Evolutionary conservation across 1,284 basidiomycete species (phyloP).

Genomic region (Cystobasidiaceae sp.): DNA sequence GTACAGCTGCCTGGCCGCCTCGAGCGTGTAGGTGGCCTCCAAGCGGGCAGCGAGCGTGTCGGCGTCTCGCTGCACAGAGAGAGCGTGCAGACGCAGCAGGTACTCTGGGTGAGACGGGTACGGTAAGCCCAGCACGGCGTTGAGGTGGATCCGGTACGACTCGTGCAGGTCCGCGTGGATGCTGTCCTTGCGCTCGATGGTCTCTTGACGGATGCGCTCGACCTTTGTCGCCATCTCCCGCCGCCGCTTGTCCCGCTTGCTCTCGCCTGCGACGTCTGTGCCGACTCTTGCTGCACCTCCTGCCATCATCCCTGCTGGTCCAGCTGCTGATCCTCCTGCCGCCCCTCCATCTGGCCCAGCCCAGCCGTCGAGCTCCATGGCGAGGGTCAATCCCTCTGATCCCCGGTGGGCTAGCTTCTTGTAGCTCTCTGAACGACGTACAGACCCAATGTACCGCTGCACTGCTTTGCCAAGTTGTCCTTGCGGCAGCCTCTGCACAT

Average conservation of each 20-base stretch:
- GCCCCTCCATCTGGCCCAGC: not conserved
- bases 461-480: no score
- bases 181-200: conserved; percentile 48
- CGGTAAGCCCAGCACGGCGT: conserved; percentile 38
- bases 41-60: conserved; percentile 49
- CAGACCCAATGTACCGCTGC: no score
- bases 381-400: not conserved
- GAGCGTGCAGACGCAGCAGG: conserved; percentile 50
- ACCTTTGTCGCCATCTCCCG: conserved; percentile 53
- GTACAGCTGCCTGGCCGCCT: conserved; percentile 46
- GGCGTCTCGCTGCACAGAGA: conserved; percentile 51
- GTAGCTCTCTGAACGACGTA: no score
- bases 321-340: not conserved
- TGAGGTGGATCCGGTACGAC: conserved; percentile 37
- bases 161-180: conserved; percentile 41
- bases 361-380: conserved; percentile 11
- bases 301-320: not conserved
- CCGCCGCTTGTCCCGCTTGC: conserved; percentile 52
- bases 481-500: no score
- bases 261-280: conserved; percentile 35
- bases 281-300: not conserved
- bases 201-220: conserved; percentile 50
- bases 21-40: conserved; percentile 49
- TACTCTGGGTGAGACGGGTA: conserved; percentile 50
- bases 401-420: no score